Percentiles rank a stretch among this genome's conserved stretches.
Conservation (phyloP, 352 stramenopile species). For the Albugo laibachii region DNA sequence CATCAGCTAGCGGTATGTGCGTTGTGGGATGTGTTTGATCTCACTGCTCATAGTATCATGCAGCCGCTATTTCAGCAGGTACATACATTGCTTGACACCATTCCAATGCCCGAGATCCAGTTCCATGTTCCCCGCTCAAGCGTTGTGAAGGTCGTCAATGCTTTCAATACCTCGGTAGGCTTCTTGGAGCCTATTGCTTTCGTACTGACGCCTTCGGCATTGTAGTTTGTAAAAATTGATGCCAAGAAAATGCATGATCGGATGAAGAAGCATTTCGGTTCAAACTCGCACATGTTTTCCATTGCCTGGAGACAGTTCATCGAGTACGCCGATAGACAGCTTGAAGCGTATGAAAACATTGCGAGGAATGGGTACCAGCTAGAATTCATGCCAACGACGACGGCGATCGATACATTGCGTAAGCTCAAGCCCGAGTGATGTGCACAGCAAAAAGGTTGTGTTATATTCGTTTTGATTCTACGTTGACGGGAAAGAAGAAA, state of each 20-base stretch:
- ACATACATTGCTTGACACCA: constrained; percentile 23
- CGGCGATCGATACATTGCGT: too few relatives aligned
- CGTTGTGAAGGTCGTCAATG: constrained; percentile 25
- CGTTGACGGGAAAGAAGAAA: constrained; percentile 13
- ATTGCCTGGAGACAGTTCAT: constrained; percentile 31
- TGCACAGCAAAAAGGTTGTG: neutral
- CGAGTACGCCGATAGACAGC: constrained; percentile 27
- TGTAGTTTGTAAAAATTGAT: constrained; percentile 9
- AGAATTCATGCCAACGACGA: constrained; percentile 18
- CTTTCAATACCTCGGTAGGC: neutral
- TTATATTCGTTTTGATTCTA: constrained; percentile 15
- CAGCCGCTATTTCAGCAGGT: constrained; percentile 34
- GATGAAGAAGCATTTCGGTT: constrained; percentile 52
- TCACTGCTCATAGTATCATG: neutral
- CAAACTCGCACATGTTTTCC: constrained; percentile 26
- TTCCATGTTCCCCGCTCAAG: constrained; percentile 44
- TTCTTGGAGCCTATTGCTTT: neutral
- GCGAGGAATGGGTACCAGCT: constrained; percentile 39
- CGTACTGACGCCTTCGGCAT: neutral
- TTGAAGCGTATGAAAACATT: constrained; percentile 26
- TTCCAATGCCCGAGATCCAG: constrained; percentile 39
- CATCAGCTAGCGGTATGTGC: constrained; percentile 25
- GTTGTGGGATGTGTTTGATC: neutral
- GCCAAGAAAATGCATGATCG: constrained; percentile 41
- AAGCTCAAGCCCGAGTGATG: neutral